phyloP scores from a whole-genome alignment of 208 protist genomes.

The Trypanosoma avium region DNA sequence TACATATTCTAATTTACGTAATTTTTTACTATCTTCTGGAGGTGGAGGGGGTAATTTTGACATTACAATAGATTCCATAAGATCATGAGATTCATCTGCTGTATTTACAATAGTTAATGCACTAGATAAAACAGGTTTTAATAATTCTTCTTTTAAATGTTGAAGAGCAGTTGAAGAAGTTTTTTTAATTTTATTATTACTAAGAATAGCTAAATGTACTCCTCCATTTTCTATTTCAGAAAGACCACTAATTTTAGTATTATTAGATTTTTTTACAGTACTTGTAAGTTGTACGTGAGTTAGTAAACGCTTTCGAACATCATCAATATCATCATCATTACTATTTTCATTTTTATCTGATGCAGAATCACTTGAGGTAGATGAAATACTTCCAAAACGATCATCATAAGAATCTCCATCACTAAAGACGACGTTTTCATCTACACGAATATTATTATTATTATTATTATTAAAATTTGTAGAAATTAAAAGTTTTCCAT shows the following conservation, averaged over 20 bases:
- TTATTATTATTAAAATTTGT: not conserved
- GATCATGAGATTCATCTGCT: constrained; percentile 65
- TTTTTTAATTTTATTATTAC: not conserved
- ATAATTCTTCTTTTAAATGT: constrained; percentile 47
- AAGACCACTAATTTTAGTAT: not conserved
- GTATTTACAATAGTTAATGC: constrained; percentile 74
- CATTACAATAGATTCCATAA: constrained; percentile 36
- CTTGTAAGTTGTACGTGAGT: constrained; percentile 48
- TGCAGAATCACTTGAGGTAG: not conserved
- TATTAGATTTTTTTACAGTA: constrained; percentile 6
- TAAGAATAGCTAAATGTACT: not conserved
- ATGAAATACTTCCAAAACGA: constrained; percentile 7
- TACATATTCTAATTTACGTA: constrained; percentile 73
- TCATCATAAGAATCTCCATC: constrained; percentile 15
- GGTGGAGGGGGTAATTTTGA: constrained; percentile 60
- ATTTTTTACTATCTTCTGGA: constrained; percentile 54
- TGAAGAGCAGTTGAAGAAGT: constrained; percentile 26
- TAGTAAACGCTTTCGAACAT: constrained; percentile 40
- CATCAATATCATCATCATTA: constrained; percentile 32
- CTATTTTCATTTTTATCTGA: constrained; percentile 12
- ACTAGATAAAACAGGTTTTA: constrained; percentile 56
- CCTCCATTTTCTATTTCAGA: too few relatives aligned
- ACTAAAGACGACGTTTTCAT: constrained; percentile 21
- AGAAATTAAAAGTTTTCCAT: too few relatives aligned
- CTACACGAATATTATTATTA: constrained; percentile 5